Base-by-base conservation (phyloP, 176 grass and related monocot species). In the Paspalum vaginatum region DNA sequence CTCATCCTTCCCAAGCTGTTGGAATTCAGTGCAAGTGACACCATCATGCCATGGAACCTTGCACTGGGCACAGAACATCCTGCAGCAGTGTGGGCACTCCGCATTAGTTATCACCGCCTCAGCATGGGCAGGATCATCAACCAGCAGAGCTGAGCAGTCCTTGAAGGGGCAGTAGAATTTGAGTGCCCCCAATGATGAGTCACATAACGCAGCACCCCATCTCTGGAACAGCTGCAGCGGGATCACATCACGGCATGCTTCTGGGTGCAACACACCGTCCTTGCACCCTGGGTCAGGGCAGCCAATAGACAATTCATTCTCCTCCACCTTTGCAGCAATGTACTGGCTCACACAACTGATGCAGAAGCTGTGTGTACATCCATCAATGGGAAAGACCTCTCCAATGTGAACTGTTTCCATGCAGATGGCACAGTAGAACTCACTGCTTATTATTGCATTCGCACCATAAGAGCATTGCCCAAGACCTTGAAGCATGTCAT, bases 111-210 rank as follows among this genome's bases (percentile, higher is more conserved):
- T 58, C 12, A 26, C 48, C 2, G n/a, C 78, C 40, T 79, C 77
- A 41, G 52, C 78, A 1, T 69, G 68, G 12, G 24, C 51, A 6
- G 43, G 78, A 21, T 87, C 92, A n/a, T 85, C 42, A 16, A 92
- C 48, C 40, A 95, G 79, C 47, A 89, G 41, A 11, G 68, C 81
- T 0, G 87, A 92, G 74, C 93, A 92, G 21, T 95, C 93, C 47
- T 52, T 92, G 64, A 86, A 92, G 9, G 89, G 92, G 62, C 92
- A 89, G 87, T 95, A 95, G 83, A 92, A 80, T 79, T 82, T 90
- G 21, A 66, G 47, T 47, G 49, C 20, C 26, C 75, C 79, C 2
- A 92, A 52, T 24, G 78, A 79, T n/a, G 76, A 74, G 65, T 95
- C 87, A 60, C 87, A 86, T 20, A 92, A 82, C 20, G 77, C 76